These are phyloP conservation scores for Apiospora phragmitis DNA, from an alignment of 2,329 filamentous ascomycete genomes.

Conservation along the genomic window DNA sequence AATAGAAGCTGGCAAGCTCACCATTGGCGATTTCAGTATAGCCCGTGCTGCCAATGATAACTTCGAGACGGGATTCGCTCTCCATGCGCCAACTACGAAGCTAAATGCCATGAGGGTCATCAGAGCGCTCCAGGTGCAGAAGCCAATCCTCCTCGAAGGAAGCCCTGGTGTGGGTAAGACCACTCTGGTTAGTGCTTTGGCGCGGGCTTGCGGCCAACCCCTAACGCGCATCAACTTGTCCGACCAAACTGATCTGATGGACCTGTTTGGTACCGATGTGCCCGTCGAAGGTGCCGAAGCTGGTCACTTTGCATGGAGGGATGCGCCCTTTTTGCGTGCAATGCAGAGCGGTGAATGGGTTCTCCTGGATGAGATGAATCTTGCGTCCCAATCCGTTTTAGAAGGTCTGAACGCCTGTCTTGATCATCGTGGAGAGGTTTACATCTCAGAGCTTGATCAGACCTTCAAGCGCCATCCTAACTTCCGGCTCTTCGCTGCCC, in stretches of 20 bases:
- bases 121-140: constrained; percentile 82
- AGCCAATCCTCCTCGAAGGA: constrained; percentile 92
- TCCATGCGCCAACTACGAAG: constrained; percentile 86
- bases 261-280: constrained; percentile 94
- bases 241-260: constrained; percentile 96
- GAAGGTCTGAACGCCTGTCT: constrained; percentile 96
- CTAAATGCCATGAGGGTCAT: constrained; percentile 89
- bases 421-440: constrained; percentile 93
- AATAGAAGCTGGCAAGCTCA: constrained; percentile 54
- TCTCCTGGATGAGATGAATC: constrained; percentile 95
- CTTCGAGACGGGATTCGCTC: constrained; percentile 66
- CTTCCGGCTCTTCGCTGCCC: constrained; percentile 94
- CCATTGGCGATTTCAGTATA: constrained; percentile 75
- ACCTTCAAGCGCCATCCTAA: constrained; percentile 86
- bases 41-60: constrained; percentile 48
- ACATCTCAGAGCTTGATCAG: constrained; percentile 92
- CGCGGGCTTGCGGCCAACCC: constrained; percentile 75
- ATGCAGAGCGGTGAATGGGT: constrained; percentile 99
- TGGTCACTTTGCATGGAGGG: constrained; percentile 91
- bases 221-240: constrained; percentile 95
- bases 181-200: constrained; percentile 83
- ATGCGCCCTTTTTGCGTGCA: constrained; percentile 90
- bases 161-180: constrained; percentile 99
- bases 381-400: constrained; percentile 93
- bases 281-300: constrained; percentile 90